Evolutionary conservation across 192 early-diverging fungal genomes (phyloP), one percentile per base, ranked within the genome.

Genomic region (Coemansia pectinata): DNA sequence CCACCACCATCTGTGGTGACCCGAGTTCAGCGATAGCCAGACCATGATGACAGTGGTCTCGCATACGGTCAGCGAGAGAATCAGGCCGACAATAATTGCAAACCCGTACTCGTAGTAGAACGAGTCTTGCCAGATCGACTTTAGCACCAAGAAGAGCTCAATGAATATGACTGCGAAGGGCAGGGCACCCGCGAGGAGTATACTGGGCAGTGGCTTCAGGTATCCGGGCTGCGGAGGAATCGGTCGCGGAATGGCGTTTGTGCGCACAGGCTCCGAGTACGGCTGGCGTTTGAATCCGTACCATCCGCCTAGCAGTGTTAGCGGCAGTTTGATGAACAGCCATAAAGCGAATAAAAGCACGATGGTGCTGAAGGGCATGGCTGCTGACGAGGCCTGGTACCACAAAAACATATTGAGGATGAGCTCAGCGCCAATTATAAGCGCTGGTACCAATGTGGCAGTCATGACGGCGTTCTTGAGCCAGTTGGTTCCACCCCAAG

Each of bases 1-100:
- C 96, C 96, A 98, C 95, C 95, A 96, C 93, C 95, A 96, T 48
- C 85, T 85, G 73, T 93, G 94, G 65, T 95, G 83, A 63, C 91
- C 85, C 15, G 76, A 65, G 67, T 84, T 85, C 8, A 93, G 80
- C 65, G 87, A 83, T 70, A 93, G 87, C 76, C 91, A 93, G 1
- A 88, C 79, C 50, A 92, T 82, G 17, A 91, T 79, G 11, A 93
- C 78, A 3, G 91, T 87, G 29, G 90, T 85, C 66, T 92, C 87
- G 57, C 90, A 84, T 2, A 84, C 79, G 21, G 85, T 80, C n/a
- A 86, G 68, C 15, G 89, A 65, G 65, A 91, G 70, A 40, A 92
- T 81, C n/a, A 85, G 63, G 50, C 86, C 87, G 15, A 89, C 83
- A 31, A 91, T 77, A 3, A 82, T 79, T 31, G 89, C 61, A 57